phyloP scores from a whole-genome alignment of 2,329 filamentous ascomycete species.

The Talaromyces sp. region DNA sequence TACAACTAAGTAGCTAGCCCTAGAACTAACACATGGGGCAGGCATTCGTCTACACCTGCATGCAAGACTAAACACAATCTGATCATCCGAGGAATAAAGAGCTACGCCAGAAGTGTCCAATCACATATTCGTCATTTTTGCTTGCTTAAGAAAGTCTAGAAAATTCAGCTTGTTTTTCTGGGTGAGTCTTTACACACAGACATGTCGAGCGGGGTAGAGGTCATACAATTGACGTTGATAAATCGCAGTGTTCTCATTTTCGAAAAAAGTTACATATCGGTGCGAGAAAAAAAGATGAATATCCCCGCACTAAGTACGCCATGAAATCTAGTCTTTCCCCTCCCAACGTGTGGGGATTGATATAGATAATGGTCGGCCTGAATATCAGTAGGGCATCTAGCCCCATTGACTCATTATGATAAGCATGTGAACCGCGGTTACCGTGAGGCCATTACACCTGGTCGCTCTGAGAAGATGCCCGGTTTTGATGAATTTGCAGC shows the following conservation, averaged over 20 bases:
- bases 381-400: neutral
- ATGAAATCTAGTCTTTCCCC: neutral
- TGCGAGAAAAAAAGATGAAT: neutral
- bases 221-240: neutral
- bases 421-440: slow-evolving; percentile 24
- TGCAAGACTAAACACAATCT: neutral
- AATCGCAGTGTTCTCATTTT: too few relatives aligned
- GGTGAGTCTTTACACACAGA: neutral
- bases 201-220: neutral
- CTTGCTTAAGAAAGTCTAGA: neutral
- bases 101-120: neutral
- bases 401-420: slow-evolving; percentile 6
- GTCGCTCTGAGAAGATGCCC: neutral
- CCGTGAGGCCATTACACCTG: neutral
- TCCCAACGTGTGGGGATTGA: neutral
- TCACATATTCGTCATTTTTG: neutral
- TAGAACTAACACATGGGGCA: neutral
- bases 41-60: neutral
- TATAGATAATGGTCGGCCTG: neutral
- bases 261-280: too few relatives aligned
- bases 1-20: slow-evolving; percentile 3
- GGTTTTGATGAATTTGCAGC: neutral
- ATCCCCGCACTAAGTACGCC: neutral
- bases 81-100: neutral
- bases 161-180: neutral